These are phyloP conservation scores for Lachancea cidri DNA, from an alignment of 805 yeast genomes.

Conservation along the genomic window DNA sequence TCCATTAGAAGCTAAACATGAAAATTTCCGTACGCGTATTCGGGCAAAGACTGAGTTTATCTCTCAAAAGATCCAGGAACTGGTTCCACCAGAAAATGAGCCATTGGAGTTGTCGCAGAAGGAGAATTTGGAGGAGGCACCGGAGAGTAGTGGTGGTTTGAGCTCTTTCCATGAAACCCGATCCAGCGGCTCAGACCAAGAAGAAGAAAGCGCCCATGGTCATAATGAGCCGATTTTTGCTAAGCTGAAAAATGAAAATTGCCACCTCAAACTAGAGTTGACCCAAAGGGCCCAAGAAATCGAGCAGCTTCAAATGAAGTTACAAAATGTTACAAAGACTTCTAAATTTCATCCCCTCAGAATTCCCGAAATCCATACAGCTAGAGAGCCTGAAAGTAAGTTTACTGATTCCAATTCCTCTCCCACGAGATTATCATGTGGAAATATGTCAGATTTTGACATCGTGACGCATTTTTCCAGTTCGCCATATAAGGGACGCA, in stretches of 20 bases:
- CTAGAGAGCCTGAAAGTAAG: no score
- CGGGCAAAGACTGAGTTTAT: background rate
- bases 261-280: slow-evolving; percentile 20
- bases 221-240: slow-evolving; percentile 1
- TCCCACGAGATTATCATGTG: background rate
- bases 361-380: no score
- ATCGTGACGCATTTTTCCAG: slow-evolving; percentile 19
- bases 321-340: background rate
- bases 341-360: background rate
- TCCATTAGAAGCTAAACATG: background rate
- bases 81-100: background rate
- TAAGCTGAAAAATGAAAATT: slow-evolving; percentile 19
- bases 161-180: background rate
- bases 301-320: background rate
- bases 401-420: background rate
- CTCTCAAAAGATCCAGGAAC: background rate
- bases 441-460: slow-evolving; percentile 2
- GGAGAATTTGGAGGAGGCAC: background rate
- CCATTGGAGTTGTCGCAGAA: background rate
- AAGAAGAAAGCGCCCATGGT: background rate
- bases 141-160: background rate
- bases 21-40: background rate
- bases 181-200: background rate
- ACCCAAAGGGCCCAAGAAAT: slow-evolving; percentile 20
- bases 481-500: slow-evolving; percentile 18